Conservation (phyloP, 352 stramenopile genomes). For the Globisporangium spiculum region DNA sequence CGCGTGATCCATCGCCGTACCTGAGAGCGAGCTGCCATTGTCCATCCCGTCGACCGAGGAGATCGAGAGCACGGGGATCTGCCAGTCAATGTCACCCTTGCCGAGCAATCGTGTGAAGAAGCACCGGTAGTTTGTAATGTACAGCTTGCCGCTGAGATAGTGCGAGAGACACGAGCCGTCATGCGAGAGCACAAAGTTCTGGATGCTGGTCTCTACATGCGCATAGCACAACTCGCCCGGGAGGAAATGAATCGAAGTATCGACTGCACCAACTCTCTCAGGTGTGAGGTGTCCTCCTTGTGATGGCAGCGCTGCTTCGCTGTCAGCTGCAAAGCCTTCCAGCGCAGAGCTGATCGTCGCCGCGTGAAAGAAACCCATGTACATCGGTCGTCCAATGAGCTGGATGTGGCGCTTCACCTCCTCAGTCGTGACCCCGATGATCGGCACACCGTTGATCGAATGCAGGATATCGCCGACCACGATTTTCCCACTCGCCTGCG, state of each 20-base stretch:
- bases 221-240: slow-evolving; percentile 78
- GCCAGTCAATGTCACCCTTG: slow-evolving; percentile 59
- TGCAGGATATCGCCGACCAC: slow-evolving; percentile 63
- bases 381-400: slow-evolving; percentile 60
- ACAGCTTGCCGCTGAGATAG: slow-evolving; percentile 74
- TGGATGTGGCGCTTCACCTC: slow-evolving; percentile 80
- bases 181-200: slow-evolving; percentile 53
- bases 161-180: slow-evolving; percentile 68
- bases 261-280: neutral
- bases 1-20: slow-evolving; percentile 45
- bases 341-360: slow-evolving; percentile 13
- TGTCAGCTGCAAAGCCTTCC: slow-evolving; percentile 13
- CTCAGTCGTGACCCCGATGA: slow-evolving; percentile 66
- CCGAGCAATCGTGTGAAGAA: slow-evolving; percentile 62
- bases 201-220: slow-evolving; percentile 70
- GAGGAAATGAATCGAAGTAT: slow-evolving; percentile 37
- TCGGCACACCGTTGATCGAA: slow-evolving; percentile 80
- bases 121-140: slow-evolving; percentile 83
- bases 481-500: slow-evolving; percentile 60
- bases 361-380: slow-evolving; percentile 68
- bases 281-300: neutral
- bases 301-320: neutral
- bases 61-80: slow-evolving; percentile 78
- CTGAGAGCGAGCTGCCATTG: slow-evolving; percentile 19
- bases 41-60: slow-evolving; percentile 61